phyloP scores from a whole-genome alignment of 2,329 filamentous ascomycete species.

The Arthrobotrys iridis region DNA sequence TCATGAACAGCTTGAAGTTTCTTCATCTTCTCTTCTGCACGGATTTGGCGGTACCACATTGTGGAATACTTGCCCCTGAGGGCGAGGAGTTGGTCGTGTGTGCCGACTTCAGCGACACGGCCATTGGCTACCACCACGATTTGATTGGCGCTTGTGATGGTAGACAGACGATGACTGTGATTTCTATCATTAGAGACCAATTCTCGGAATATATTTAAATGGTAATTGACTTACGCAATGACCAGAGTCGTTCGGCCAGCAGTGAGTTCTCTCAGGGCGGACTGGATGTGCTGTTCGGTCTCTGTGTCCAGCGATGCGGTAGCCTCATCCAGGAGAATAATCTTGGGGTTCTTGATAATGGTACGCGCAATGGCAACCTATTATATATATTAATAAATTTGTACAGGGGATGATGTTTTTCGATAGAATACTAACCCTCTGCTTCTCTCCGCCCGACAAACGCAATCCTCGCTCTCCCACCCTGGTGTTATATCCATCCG shows the following conservation, averaged over 20 bases:
- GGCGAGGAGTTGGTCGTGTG: constrained; percentile 78
- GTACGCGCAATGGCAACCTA: constrained; percentile 87
- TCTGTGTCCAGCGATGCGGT: constrained; percentile 91
- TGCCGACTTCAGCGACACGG: constrained; percentile 79
- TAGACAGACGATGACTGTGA: constrained; percentile 78
- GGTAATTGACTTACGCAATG: constrained; percentile 75
- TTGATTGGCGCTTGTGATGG: constrained; percentile 85
- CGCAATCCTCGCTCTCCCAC: constrained; percentile 89
- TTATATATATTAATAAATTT: background rate
- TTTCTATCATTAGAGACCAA: no score
- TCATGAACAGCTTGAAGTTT: constrained; percentile 53
- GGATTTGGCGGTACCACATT: constrained; percentile 91
- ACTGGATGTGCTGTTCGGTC: constrained; percentile 92
- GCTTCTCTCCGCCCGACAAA: constrained; percentile 89
- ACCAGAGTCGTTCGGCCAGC: constrained; percentile 90
- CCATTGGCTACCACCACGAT: constrained; percentile 82
- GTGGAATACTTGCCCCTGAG: constrained; percentile 78
- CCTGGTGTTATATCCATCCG: constrained; percentile 86
- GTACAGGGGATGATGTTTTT: background rate
- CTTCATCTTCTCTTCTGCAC: constrained; percentile 68
- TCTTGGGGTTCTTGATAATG: constrained; percentile 88
- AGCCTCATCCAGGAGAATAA: constrained; percentile 92
- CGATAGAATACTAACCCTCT: constrained; percentile 66
- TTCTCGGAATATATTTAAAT: no score
- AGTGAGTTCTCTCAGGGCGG: constrained; percentile 81